phyloP scores from a whole-genome alignment of 768 basidiomycete genomes.

The Exsudoporus frostii region DNA sequence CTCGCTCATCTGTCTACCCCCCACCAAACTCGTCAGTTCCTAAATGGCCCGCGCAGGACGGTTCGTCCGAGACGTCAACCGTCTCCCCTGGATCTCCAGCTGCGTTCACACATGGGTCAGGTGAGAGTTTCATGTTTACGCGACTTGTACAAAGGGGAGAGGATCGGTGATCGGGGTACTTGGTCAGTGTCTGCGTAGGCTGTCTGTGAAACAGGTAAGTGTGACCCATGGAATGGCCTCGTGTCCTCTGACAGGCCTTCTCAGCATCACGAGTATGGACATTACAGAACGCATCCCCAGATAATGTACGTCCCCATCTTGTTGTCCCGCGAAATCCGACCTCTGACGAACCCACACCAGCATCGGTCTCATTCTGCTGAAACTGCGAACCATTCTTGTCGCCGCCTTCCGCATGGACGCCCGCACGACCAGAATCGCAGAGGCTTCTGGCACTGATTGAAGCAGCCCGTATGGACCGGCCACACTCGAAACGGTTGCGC shows the following conservation, averaged over 20 bases:
- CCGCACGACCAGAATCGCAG: conserved; percentile 84
- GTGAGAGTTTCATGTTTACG: too few relatives aligned
- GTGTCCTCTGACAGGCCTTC: not conserved
- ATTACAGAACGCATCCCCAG: conserved; percentile 98
- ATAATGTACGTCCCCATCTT: conserved; percentile 54
- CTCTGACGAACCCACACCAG: conserved; percentile 35
- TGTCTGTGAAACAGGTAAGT: conserved; percentile 85
- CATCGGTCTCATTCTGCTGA: conserved; percentile 88
- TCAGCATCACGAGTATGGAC: conserved; percentile 59
- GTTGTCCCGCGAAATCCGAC: not conserved
- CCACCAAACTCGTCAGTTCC: too few relatives aligned
- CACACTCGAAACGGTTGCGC: conserved; percentile 89
- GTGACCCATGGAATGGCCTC: not conserved
- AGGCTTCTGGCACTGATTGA: conserved; percentile 92
- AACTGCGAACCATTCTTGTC: conserved; percentile 96
- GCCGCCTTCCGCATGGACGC: conserved; percentile 84
- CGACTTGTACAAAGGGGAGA: too few relatives aligned
- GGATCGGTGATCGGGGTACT: too few relatives aligned
- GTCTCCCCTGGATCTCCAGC: too few relatives aligned
- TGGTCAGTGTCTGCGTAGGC: conserved; percentile 86
- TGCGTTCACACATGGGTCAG: too few relatives aligned
- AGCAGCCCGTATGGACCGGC: conserved; percentile 98
- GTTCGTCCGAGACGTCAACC: too few relatives aligned
- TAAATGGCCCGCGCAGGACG: too few relatives aligned
- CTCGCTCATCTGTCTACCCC: too few relatives aligned